A percentile compares a stretch with the other conserved stretches of the same genome.
Evolutionary conservation across 2,329 filamentous ascomycete genomes (phyloP).

Genomic region (Colletotrichum liaoningense): DNA sequence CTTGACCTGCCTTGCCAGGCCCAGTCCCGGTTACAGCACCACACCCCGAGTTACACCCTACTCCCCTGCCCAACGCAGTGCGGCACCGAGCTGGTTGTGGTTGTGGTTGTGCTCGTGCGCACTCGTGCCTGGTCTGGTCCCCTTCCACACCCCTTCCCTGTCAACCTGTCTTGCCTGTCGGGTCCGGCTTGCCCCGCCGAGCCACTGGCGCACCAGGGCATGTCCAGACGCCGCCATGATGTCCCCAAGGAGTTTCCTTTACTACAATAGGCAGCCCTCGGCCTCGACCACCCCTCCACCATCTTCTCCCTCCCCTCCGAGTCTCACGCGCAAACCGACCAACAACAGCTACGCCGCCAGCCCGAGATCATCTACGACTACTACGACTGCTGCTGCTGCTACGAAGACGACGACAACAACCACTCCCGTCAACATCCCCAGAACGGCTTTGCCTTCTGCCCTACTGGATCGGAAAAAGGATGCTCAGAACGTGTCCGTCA

Average conservation of each 20-base stretch:
- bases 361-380: conserved; percentile 2
- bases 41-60: not conserved
- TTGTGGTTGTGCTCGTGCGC: conserved; percentile 18
- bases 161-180: conserved; percentile 35
- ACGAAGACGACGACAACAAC: not conserved
- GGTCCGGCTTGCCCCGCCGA: conserved; percentile 37
- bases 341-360: conserved; percentile 13
- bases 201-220: conserved; percentile 35
- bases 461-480: conserved; percentile 37
- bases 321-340: conserved; percentile 21
- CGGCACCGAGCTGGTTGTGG: conserved; percentile 18
- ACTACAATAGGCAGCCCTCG: conserved; percentile 38
- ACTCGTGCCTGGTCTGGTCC: conserved; percentile 32
- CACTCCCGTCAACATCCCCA: conserved; percentile 16
- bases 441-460: conserved; percentile 35
- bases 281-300: conserved; percentile 22
- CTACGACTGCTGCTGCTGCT: not conserved
- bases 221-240: conserved; percentile 37
- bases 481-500: conserved; percentile 37
- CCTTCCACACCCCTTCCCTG: conserved; percentile 31
- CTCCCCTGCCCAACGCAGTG: conserved; percentile 15
- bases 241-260: conserved; percentile 39
- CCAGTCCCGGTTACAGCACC: conserved; percentile 1
- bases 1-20: not conserved
- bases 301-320: conserved; percentile 8